These are phyloP conservation scores for Scutellaria baicalensis DNA, from an alignment of 257 asterid species.

Conservation along the genomic window DNA sequence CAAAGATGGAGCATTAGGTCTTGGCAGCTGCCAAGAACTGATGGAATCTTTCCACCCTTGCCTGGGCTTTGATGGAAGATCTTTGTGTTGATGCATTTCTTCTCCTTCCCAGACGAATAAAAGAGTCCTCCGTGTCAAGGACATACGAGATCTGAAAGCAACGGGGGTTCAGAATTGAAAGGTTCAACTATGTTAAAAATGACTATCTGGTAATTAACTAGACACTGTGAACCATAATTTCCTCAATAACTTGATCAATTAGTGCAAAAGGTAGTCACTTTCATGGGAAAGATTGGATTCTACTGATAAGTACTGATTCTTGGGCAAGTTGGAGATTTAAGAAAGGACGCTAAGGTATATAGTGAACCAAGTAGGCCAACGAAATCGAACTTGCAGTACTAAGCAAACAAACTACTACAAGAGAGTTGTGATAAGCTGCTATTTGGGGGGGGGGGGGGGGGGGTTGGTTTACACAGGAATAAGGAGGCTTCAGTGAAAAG, in stretches of 20 bases:
- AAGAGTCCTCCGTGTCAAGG: constrained; percentile 89
- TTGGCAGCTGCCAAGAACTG: constrained; percentile 36
- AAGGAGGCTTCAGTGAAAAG: neutral
- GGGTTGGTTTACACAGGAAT: too few relatives aligned
- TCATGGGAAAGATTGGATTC: too few relatives aligned
- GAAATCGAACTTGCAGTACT: neutral
- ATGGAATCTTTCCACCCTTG: constrained; percentile 49
- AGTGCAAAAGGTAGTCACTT: too few relatives aligned
- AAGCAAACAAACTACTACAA: too few relatives aligned
- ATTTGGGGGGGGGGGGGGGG: too few relatives aligned
- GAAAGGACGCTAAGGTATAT: too few relatives aligned
- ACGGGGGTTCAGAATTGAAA: neutral
- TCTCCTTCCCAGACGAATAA: constrained; percentile 59
- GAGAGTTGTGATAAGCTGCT: neutral
- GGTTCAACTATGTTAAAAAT: neutral
- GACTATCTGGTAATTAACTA: neutral
- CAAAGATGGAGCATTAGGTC: neutral
- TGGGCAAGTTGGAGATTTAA: too few relatives aligned
- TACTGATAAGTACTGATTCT: too few relatives aligned
- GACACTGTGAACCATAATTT: neutral
- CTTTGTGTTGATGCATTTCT: constrained; percentile 23
- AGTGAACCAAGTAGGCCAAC: too few relatives aligned
- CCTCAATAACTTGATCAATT: too few relatives aligned
- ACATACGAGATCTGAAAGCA: constrained; percentile 77
- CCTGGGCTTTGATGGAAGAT: constrained; percentile 23